Conservation (phyloP, 371 early-diverging fungal genomes). For the Apophysomyces elegans region DNA sequence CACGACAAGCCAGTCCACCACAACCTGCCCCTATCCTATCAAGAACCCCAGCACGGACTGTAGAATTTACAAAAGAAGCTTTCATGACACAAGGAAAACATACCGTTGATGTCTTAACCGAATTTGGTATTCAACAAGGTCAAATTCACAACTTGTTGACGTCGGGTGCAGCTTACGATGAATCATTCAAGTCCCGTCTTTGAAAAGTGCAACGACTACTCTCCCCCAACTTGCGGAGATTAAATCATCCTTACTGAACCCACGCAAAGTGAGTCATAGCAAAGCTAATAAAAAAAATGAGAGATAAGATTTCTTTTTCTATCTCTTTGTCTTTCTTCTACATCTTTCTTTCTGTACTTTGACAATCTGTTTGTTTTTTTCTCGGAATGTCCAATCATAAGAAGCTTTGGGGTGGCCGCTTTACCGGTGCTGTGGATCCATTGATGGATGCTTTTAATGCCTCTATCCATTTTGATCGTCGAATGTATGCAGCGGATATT, state of each 20-base stretch:
- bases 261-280: conserved; percentile 20
- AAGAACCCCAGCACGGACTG: conserved; percentile 56
- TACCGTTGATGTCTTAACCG: conserved; percentile 52
- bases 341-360: not conserved
- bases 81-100: conserved; percentile 60
- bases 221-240: not conserved
- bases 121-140: conserved; percentile 52
- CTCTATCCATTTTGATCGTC: conserved; percentile 91
- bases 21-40: conserved; percentile 66
- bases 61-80: conserved; percentile 26
- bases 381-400: conserved; percentile 28
- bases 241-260: not conserved
- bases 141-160: not conserved
- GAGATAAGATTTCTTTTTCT: not conserved
- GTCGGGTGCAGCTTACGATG: not conserved
- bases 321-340: conserved; percentile 4
- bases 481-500: conserved; percentile 90
- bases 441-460: conserved; percentile 96
- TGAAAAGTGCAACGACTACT: not conserved
- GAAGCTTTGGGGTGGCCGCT: conserved; percentile 88
- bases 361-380: no score
- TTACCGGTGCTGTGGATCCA: conserved; percentile 91
- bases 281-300: conserved; percentile 9
- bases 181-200: not conserved
- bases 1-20: conserved; percentile 48